These are phyloP conservation scores for Xylariaceae sp. DNA, from an alignment of 2,329 filamentous ascomycete species.

Conservation along the genomic window DNA sequence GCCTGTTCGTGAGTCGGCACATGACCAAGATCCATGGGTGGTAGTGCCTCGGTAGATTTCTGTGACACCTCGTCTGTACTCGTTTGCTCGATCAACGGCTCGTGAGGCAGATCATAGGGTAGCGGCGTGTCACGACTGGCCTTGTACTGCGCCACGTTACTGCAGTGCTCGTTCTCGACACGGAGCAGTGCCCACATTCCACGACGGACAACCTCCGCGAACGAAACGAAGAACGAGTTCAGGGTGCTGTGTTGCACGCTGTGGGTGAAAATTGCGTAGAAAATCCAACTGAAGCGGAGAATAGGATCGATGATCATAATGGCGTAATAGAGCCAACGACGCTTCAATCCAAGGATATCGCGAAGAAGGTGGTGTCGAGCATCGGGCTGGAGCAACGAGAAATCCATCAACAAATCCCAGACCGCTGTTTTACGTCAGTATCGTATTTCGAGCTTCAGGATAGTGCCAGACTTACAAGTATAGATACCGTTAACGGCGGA, in stretches of 20 bases:
- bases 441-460: neutral
- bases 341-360: conserved; percentile 73
- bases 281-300: conserved; percentile 88
- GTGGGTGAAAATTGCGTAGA: conserved; percentile 78
- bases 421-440: conserved; percentile 47
- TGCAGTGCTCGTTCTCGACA: conserved; percentile 96
- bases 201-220: conserved; percentile 76
- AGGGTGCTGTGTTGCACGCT: conserved; percentile 78
- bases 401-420: conserved; percentile 97
- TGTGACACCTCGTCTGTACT: conserved; percentile 34
- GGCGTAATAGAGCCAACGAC: conserved; percentile 75
- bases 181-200: conserved; percentile 90
- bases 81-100: conserved; percentile 41
- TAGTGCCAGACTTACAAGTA: conserved; percentile 51
- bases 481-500: conserved; percentile 80
- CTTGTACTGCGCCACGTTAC: conserved; percentile 84
- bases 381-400: conserved; percentile 77
- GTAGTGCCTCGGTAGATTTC: neutral
- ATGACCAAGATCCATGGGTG: conserved; percentile 18
- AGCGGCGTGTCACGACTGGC: conserved; percentile 82
- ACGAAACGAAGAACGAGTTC: conserved; percentile 70
- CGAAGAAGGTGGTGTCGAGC: conserved; percentile 65
- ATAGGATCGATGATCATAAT: conserved; percentile 81
- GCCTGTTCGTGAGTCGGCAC: conserved; percentile 19
- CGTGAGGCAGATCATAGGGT: conserved; percentile 60